These are phyloP conservation scores for Verticillium dahliae DNA, from an alignment of 2,329 filamentous ascomycete genomes.

Conservation along the genomic window DNA sequence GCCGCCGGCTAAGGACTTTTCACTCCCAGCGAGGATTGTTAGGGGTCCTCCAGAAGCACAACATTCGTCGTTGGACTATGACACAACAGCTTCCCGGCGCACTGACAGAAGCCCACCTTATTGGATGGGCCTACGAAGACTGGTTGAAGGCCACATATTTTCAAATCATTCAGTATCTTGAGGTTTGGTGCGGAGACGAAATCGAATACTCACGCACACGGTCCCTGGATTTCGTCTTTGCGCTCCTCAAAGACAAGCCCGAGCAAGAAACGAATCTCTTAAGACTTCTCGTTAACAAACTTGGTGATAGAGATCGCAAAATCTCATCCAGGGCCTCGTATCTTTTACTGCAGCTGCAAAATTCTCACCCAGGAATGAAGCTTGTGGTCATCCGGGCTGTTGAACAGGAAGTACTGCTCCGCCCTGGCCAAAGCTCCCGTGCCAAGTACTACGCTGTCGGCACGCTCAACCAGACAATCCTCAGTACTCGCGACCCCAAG, in stretches of 20 bases:
- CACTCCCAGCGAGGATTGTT: constrained; percentile 71
- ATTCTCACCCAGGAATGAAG: constrained; percentile 90
- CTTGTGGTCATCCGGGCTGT: constrained; percentile 75
- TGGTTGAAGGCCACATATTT: constrained; percentile 95
- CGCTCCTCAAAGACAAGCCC: constrained; percentile 87
- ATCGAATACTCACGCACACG: constrained; percentile 87
- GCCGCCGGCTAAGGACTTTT: constrained; percentile 77
- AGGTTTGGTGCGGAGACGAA: constrained; percentile 91
- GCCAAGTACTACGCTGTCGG: constrained; percentile 96
- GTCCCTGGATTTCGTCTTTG: constrained; percentile 85
- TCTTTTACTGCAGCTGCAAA: constrained; percentile 84
- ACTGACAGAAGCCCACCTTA: constrained; percentile 69
- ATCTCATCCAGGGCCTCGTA: constrained; percentile 92
- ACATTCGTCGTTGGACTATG: constrained; percentile 54
- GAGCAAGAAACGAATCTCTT: constrained; percentile 95
- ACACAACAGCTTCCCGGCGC: constrained; percentile 67
- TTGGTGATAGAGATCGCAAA: constrained; percentile 92
- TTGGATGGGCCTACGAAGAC: constrained; percentile 89
- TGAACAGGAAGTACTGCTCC: constrained; percentile 81
- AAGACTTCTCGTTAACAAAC: constrained; percentile 87
- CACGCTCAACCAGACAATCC: constrained; percentile 91
- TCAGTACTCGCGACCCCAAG: constrained; percentile 76
- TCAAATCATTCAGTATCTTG: constrained; percentile 83
- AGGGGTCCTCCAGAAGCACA: constrained; percentile 58
- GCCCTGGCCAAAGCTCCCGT: constrained; percentile 78